Percentiles rank a stretch among this genome's conserved stretches.
Conservation (phyloP, 208 protist genomes). For the Herpetomonas tarakana region DNA sequence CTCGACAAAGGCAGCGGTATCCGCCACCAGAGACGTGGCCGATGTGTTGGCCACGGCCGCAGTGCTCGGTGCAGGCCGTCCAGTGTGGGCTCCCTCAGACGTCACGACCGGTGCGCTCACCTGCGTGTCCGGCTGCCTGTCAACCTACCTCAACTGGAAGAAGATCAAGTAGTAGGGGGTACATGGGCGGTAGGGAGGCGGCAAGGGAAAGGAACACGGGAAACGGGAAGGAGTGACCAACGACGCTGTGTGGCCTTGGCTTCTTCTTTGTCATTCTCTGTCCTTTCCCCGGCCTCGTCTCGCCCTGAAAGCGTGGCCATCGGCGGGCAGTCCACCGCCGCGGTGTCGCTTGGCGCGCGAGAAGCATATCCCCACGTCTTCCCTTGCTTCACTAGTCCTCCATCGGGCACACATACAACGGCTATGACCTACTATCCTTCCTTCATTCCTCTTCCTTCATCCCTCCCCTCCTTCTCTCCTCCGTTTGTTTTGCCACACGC, state of each 20-base stretch:
- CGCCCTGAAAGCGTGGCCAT: too few species aligned
- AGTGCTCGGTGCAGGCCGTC: conserved; percentile 4
- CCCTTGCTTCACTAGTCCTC: too few species aligned
- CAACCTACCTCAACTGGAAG: conserved; percentile 30
- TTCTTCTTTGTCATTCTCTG: too few species aligned
- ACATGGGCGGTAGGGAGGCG: neutral
- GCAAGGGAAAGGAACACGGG: neutral
- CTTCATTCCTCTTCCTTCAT: conserved; percentile 2
- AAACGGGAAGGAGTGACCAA: too few species aligned
- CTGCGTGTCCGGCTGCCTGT: conserved; percentile 41
- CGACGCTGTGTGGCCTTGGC: too few species aligned
- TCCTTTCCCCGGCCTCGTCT: too few species aligned
- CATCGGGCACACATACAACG: too few species aligned
- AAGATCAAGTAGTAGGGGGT: conserved; percentile 8
- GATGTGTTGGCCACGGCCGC: conserved; percentile 32
- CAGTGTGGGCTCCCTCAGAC: conserved; percentile 3
- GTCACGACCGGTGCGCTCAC: conserved; percentile 17
- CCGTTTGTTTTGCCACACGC: too few species aligned
- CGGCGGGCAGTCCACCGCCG: too few species aligned
- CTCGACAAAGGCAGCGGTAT: conserved; percentile 16
- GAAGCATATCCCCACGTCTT: too few species aligned
- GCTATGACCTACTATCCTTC: neutral
- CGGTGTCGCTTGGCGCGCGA: too few species aligned
- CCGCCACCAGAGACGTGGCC: conserved; percentile 23
- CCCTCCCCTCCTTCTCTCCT: conserved; percentile 4